Conservation (phyloP, 73 alveolate genomes). For the Effrenium voratum region DNA sequence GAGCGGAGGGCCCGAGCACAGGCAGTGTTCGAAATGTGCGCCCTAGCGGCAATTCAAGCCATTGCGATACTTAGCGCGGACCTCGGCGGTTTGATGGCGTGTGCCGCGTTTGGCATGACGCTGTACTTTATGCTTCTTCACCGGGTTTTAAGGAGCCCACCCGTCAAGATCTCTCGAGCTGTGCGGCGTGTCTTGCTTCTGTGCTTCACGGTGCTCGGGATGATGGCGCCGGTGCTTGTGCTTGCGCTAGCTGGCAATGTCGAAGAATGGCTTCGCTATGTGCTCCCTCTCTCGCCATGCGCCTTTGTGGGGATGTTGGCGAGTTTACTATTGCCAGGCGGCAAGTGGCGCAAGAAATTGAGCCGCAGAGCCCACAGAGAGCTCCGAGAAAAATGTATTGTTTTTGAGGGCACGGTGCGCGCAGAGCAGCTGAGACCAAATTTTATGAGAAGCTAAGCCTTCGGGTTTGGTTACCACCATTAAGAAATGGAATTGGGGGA, state of each 20-base stretch:
- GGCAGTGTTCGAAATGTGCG: neutral
- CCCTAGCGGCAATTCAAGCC: neutral
- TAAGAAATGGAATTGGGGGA: too few relatives aligned
- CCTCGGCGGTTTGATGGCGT: neutral
- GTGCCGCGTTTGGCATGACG: neutral
- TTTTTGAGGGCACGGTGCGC: neutral
- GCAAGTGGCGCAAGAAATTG: neutral
- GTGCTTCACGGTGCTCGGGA: neutral
- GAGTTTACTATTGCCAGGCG: neutral
- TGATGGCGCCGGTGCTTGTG: neutral
- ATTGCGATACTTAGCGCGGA: neutral
- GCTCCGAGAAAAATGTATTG: neutral
- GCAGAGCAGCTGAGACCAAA: neutral
- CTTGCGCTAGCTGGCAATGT: neutral
- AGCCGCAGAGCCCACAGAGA: neutral
- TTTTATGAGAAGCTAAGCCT: too few relatives aligned
- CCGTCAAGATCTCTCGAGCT: neutral
- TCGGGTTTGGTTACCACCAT: too few relatives aligned
- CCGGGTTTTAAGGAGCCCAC: neutral
- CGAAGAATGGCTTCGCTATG: neutral
- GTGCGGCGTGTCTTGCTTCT: neutral
- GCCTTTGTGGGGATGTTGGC: neutral
- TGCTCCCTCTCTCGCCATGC: neutral
- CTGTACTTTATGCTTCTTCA: neutral
- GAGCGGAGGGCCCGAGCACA: neutral